Evolutionary conservation across 306 rosid species (phyloP), one percentile per base, ranked within the genome.

Genomic region (Amphicarpaea edgeworthii): DNA sequence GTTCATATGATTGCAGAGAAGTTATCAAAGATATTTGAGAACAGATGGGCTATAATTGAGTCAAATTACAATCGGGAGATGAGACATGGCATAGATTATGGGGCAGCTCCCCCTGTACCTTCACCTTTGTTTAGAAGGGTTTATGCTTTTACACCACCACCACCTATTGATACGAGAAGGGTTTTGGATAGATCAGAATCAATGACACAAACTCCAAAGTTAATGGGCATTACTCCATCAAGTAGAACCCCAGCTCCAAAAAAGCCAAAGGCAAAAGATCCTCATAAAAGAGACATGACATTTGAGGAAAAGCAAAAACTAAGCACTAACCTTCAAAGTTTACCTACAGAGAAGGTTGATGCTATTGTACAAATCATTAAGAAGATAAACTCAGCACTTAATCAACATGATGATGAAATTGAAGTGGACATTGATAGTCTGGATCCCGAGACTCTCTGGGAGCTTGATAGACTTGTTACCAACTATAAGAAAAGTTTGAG

Each of bases 201-300:
- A 23, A 66, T 88, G 73, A 54, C 86, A 9, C 83, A 81, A 34
- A 75, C 86, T 21, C 82, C 84, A 45, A 91, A 53, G 79, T 62
- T 85, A 54, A 85, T 86, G 82, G 84, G 87, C 78, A 47, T 70
- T 59, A 94, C 96, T 47, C 98, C 96, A 57, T 82, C 87, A 15
- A 51, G 79, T 67, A 84, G 98, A 79, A 95, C 96, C 53, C 97
- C 96, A 12, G 97, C 97, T 77, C 91, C 85, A 53, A 92, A 95
- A 87, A 92, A 95, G 89, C 98, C 98, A 3, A 92, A 95, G 88
- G 97, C 98, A 40, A 95, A 90, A 50, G 98, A 95, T 86, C 97
- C 86, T 34, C 67, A 88, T 77, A 95, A 95, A 88, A 95, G 98
- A 77, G 96, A 90, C 77, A 92, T 95, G 98, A 89, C 96, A 28